A percentile compares a stretch with the other conserved stretches of the same genome.
phyloP scores from a whole-genome alignment of 2,329 filamentous ascomycete genomes.

The Talaromyces sp. region DNA sequence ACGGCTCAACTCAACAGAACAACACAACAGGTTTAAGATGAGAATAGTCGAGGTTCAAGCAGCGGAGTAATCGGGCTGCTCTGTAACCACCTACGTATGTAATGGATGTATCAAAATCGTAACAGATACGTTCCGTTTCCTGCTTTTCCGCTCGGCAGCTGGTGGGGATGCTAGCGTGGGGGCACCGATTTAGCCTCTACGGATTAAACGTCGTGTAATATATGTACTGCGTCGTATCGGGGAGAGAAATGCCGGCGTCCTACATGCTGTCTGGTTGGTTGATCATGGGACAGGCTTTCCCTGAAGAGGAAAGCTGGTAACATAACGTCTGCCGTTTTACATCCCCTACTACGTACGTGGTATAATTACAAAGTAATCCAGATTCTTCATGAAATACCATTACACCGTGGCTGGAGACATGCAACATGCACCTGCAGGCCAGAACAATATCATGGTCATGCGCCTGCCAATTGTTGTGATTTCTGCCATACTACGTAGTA shows the following conservation, averaged over 20 bases:
- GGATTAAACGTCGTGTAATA: neutral
- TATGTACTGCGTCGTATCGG: neutral
- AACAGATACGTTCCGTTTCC: neutral
- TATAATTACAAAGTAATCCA: neutral
- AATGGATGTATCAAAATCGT: neutral
- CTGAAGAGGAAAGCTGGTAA: neutral
- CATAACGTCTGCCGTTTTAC: neutral
- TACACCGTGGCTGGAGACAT: neutral
- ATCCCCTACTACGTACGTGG: neutral
- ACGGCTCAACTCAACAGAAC: no score
- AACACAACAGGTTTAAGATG: no score
- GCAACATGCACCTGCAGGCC: neutral
- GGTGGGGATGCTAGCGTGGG: constrained; percentile 3
- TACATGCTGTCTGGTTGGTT: neutral
- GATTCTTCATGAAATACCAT: neutral
- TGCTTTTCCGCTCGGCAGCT: neutral
- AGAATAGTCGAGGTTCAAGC: no score
- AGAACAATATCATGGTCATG: neutral
- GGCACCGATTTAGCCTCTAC: neutral
- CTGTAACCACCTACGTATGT: no score
- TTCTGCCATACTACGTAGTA: neutral
- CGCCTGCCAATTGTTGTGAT: neutral
- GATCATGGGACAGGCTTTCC: neutral
- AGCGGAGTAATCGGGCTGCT: no score
- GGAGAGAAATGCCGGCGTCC: neutral